Percentiles rank a stretch among this genome's conserved stretches.
phyloP scores from a whole-genome alignment of 441 rosid genomes.

The Euphorbia celastroides region DNA sequence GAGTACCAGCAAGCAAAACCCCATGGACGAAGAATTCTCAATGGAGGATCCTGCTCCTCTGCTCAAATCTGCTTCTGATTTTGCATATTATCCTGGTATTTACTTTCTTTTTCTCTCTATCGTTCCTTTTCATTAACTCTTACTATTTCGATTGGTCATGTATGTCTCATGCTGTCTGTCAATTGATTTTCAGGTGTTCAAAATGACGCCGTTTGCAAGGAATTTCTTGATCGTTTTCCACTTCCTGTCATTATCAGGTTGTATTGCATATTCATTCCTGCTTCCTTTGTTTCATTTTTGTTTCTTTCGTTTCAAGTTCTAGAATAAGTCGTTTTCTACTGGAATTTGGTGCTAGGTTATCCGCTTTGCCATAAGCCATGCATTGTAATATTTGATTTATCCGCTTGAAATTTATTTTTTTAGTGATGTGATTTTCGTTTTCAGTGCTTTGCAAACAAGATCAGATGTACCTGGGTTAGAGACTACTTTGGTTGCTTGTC shows the following conservation, averaged over 20 bases:
- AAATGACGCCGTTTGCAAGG: conserved; percentile 57
- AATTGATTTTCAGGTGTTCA: conserved; percentile 41
- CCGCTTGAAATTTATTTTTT: not conserved
- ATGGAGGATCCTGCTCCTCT: conserved; percentile 55
- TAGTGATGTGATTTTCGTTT: not conserved
- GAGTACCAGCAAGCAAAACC: not conserved
- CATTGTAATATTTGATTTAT: not conserved
- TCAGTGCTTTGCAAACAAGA: conserved; percentile 64
- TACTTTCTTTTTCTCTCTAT: not conserved
- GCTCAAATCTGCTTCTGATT: conserved; percentile 66
- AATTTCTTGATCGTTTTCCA: conserved; percentile 74
- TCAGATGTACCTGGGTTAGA: conserved; percentile 53
- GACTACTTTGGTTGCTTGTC: conserved; percentile 48
- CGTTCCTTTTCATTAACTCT: not conserved
- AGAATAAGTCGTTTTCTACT: not conserved
- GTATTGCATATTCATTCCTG: not conserved
- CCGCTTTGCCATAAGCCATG: not conserved
- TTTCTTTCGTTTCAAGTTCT: not conserved
- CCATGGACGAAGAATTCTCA: conserved; percentile 40
- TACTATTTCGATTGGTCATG: not conserved
- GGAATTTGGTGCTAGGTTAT: not conserved
- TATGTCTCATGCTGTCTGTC: not conserved
- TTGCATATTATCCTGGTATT: conserved; percentile 66
- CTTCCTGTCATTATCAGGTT: conserved; percentile 74
- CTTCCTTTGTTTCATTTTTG: not conserved